phyloP scores from a whole-genome alignment of 148 eudicot genomes.

The Selenicereus undatus region DNA sequence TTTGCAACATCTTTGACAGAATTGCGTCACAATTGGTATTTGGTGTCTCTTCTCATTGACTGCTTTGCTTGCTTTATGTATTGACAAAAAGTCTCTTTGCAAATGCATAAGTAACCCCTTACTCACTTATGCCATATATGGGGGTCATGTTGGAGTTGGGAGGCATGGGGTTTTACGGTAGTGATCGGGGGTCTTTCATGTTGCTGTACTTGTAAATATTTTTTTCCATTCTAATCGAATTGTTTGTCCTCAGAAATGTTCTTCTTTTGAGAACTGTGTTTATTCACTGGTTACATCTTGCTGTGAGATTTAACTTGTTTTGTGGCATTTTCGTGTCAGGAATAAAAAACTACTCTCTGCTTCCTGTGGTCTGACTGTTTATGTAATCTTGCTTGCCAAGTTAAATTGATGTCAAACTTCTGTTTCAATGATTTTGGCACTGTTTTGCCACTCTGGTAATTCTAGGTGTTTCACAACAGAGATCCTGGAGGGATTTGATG shows the following conservation, averaged over 20 bases:
- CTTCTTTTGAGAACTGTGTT: not conserved
- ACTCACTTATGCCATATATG: not conserved
- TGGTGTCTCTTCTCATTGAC: not conserved
- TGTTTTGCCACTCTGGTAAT: constrained; percentile 9
- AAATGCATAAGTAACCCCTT: not conserved
- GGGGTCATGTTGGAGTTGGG: not conserved
- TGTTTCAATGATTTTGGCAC: not conserved
- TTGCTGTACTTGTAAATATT: not conserved
- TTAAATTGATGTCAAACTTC: not conserved
- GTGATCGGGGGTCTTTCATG: not conserved
- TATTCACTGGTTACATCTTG: too few relatives aligned
- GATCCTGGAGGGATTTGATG: constrained; percentile 87
- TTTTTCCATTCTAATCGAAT: not conserved
- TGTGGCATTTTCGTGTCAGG: too few relatives aligned
- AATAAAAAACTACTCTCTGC: not conserved
- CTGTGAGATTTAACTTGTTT: too few relatives aligned
- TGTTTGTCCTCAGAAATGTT: not conserved
- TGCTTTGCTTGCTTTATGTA: not conserved
- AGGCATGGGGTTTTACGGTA: not conserved
- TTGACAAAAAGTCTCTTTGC: not conserved
- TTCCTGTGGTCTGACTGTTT: too few relatives aligned
- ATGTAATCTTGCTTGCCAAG: not conserved
- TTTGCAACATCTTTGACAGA: not conserved
- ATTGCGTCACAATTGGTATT: not conserved
- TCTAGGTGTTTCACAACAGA: constrained; percentile 95